Percentiles rank a stretch among this genome's conserved stretches.
Evolutionary conservation across 75 land plant species (phyloP).

Genomic region (Selaginella moellendorffii): DNA sequence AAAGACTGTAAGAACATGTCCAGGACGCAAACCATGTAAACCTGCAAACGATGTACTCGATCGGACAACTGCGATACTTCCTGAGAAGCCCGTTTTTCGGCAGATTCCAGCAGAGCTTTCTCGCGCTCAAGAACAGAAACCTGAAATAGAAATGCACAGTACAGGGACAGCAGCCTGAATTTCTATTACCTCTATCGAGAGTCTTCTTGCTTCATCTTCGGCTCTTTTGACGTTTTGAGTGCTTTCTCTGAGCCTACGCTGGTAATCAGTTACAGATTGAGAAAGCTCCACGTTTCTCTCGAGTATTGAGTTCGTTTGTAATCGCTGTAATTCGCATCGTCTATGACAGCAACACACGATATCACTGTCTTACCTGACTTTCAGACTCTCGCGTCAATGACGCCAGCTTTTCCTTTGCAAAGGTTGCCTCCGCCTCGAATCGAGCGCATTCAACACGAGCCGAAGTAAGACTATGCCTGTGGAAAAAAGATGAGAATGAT

Average conservation of each 20-base stretch:
- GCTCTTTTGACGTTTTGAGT: constrained; percentile 43
- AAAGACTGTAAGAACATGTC: no score
- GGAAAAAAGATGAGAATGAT: not conserved
- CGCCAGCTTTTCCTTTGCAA: constrained; percentile 51
- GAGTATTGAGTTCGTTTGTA: constrained; percentile 41
- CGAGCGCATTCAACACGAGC: constrained; percentile 61
- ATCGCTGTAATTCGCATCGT: constrained; percentile 29
- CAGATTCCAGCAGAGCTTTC: constrained; percentile 46
- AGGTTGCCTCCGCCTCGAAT: constrained; percentile 44
- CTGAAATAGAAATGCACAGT: constrained; percentile 16
- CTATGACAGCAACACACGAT: not conserved
- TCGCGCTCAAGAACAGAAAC: constrained; percentile 59
- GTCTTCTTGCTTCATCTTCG: constrained; percentile 54
- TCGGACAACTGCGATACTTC: constrained; percentile 66
- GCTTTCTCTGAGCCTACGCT: constrained; percentile 53
- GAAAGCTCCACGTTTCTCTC: constrained; percentile 76
- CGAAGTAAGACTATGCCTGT: constrained; percentile 46
- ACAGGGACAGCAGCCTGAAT: not conserved
- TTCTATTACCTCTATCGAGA: constrained; percentile 49
- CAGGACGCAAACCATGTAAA: no score
- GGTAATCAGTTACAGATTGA: constrained; percentile 58
- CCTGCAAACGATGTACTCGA: constrained; percentile 73
- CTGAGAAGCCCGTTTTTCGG: constrained; percentile 66
- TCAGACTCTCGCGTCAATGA: constrained; percentile 54
- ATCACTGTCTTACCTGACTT: constrained; percentile 48